Evolutionary conservation across 805 yeast genomes (phyloP), one percentile per base, ranked within the genome.

Genomic region (Spathaspora arborariae): DNA sequence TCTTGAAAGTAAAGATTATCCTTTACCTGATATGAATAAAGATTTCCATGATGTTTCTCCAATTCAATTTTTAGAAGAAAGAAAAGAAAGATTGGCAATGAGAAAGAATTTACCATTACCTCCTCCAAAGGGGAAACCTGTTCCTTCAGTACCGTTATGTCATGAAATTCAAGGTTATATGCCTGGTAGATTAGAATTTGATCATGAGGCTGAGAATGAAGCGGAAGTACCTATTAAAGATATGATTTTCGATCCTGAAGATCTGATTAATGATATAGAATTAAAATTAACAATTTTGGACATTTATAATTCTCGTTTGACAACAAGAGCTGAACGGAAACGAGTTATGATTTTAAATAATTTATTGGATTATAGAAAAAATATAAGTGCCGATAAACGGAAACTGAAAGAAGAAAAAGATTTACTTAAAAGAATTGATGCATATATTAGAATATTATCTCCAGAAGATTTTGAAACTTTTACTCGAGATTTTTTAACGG

Each of bases 121-220:
- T 10, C 78, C 81, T 7, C 94, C 95, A 24, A 91, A 90, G 44
- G 81, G 83, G 50, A 94, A 92, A 62, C 89, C 95, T 4, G 82
- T 87, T 41, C 91, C 97, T 0, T 89, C 97, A 5, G 92, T 87
- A 5, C 99, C 99, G 0, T 77, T 94, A 47, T 91, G 98, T 68
- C 97, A 95, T 60, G 98, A 95, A 58, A 81, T 94, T 51, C 98
- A 94, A 64, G 97, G 97, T 2, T 94, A 84, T 63, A 94, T 94
- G 99, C 99, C 99, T 35, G 99, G 98, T 38, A 81, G 99, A 59
- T 72, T 94, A 51, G 99, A 94, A 64, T 94, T 94, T 64, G 99
- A 94, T 58, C 88, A 85, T 49, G 99, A 94, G 63, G 90, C 87
- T 35, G 99, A 94, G 62, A 94, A 94, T 58, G 99, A 94, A 46